Evolutionary conservation across 2,329 filamentous ascomycete species (phyloP).

Genomic region (Ampelomyces quisqualis): DNA sequence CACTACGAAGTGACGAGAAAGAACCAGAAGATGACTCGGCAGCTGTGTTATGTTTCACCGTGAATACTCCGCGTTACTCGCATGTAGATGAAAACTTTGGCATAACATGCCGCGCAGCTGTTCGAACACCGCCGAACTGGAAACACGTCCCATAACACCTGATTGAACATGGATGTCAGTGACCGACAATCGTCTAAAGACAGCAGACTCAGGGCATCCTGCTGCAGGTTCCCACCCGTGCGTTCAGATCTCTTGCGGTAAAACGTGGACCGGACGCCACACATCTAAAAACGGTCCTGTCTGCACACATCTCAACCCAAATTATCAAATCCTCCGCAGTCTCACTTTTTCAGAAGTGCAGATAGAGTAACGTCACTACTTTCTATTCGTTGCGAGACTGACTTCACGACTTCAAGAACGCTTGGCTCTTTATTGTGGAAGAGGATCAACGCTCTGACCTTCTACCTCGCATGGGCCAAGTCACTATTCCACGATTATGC

Average conservation of each 20-base stretch:
- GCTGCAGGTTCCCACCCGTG: constrained; percentile 20
- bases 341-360: constrained; percentile 17
- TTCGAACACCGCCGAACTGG: constrained; percentile 1
- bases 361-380: constrained; percentile 12
- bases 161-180: constrained; percentile 36
- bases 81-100: no score
- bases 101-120: no score
- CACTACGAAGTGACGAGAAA: constrained; percentile 10
- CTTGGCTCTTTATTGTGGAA: constrained; percentile 10
- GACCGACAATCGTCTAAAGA: constrained; percentile 44
- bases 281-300: constrained; percentile 30
- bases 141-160: constrained; percentile 4
- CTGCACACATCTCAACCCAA: constrained; percentile 16
- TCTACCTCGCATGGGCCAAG: constrained; percentile 19
- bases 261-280: constrained; percentile 26
- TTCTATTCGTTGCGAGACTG: constrained; percentile 15
- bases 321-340: constrained; percentile 21
- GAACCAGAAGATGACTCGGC: constrained; percentile 7
- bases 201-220: constrained; percentile 32
- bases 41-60: constrained; percentile 23
- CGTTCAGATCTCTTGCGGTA: constrained; percentile 13
- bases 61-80: no score
- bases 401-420: constrained; percentile 4
- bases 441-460: constrained; percentile 23
- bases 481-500: constrained; percentile 27